A percentile compares a stretch with the other conserved stretches of the same genome.
Conservation (phyloP, 139 green algal genomes). For the Pleodorina starrii region DNA sequence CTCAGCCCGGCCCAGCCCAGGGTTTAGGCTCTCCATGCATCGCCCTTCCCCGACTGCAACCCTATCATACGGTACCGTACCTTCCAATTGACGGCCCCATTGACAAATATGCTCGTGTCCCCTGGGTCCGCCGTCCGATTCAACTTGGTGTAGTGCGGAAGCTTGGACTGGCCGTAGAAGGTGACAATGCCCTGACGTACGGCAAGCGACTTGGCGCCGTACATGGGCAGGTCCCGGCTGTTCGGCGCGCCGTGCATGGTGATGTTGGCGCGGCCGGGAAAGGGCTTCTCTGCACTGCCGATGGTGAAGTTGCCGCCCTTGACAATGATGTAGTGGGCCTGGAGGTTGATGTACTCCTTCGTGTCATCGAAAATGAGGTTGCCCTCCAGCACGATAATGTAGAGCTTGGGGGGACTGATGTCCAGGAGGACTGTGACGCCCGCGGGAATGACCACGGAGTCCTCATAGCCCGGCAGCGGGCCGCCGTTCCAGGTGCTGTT, state of each 20-base stretch:
- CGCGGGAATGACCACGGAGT: constrained; percentile 63
- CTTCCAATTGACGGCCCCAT: constrained; percentile 60
- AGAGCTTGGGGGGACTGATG: constrained; percentile 67
- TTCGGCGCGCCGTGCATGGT: constrained; percentile 73
- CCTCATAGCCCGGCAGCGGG: constrained; percentile 65
- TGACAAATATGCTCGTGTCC: constrained; percentile 61
- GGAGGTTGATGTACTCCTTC: constrained; percentile 49
- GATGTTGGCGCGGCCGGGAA: constrained; percentile 66
- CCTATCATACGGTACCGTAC: no score
- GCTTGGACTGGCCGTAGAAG: constrained; percentile 71
- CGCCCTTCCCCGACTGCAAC: no score
- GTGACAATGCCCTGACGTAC: constrained; percentile 70
- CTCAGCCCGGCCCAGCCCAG: no score
- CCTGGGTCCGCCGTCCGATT: constrained; percentile 46
- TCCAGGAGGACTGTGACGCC: constrained; percentile 74
- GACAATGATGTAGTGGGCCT: constrained; percentile 76
- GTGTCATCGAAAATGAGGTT: constrained; percentile 70
- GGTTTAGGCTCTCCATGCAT: no score
- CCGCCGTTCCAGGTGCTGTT: constrained; percentile 74
- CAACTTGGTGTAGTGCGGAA: constrained; percentile 74
- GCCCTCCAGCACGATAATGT: constrained; percentile 69
- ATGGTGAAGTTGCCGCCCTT: constrained; percentile 69
- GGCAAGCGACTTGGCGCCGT: constrained; percentile 77
- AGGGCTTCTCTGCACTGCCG: constrained; percentile 60
- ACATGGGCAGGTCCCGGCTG: constrained; percentile 72